Percentiles rank a stretch among this genome's conserved stretches.
These are phyloP conservation scores for Tuber brumale DNA, from an alignment of 495 filamentous ascomycete species.

Conservation along the genomic window DNA sequence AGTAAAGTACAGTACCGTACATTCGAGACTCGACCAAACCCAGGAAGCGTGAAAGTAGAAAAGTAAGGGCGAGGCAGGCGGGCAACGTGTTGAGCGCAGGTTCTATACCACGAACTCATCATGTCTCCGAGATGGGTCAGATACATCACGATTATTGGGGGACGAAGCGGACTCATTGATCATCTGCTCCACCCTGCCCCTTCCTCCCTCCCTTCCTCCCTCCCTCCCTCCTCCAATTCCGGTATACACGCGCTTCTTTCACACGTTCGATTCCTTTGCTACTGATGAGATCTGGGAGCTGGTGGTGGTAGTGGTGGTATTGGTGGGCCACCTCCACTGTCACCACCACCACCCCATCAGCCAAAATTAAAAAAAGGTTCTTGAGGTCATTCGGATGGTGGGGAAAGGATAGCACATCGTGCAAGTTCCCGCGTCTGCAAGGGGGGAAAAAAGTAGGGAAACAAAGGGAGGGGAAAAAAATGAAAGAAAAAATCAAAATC, in stretches of 20 bases:
- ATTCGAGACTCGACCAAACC: background rate
- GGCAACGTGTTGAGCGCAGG: constrained; percentile 37
- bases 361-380: background rate
- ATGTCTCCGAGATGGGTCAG: background rate
- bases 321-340: background rate
- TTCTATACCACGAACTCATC: constrained; percentile 1
- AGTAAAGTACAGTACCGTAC: background rate
- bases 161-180: constrained; percentile 29
- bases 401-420: constrained; percentile 30
- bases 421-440: constrained; percentile 39
- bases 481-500: background rate
- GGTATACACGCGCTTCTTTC: constrained; percentile 26
- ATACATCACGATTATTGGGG: constrained; percentile 25
- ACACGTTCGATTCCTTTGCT: constrained; percentile 35
- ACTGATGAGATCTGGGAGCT: constrained; percentile 31
- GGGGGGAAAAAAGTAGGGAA: constrained; percentile 24
- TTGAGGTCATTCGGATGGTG: constrained; percentile 19
- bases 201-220: background rate
- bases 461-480: constrained; percentile 11
- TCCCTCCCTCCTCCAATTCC: constrained; percentile 8
- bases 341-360: background rate
- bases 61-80: constrained; percentile 7
- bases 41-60: constrained; percentile 7
- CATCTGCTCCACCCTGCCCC: constrained; percentile 24
- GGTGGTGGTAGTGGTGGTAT: background rate